Base-by-base conservation (phyloP, 768 basidiomycete genomes). In the Podaxis rugospora region DNA sequence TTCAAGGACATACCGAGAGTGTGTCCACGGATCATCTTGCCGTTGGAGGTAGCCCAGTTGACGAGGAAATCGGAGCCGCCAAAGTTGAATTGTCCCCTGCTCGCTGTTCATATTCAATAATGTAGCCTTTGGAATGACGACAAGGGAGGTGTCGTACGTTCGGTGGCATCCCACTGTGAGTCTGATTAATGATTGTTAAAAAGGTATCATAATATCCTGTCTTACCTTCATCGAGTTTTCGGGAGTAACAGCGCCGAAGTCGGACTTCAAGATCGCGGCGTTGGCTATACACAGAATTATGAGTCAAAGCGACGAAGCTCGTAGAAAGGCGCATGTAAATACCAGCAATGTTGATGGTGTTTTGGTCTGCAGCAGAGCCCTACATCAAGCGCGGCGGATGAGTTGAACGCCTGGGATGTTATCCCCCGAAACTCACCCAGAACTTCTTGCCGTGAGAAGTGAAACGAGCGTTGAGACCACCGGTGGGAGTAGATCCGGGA, bases 21-120 rank as follows among this genome's bases (percentile, higher is more conserved):
- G 65, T 77, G 77, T 14, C 77, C 78, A 64, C 77, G 76, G 57
- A 80, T 74, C 62, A 75, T 64, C 58, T 79, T 77, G 46, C 74
- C 74, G 60, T 76, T 75, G 16, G 73, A 68, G 13, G 65, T 64
- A 32, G 78, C 78, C 75, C 75, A 77, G 65, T 76, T 75, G 53
- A 80, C 76, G 39, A 79, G 73, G 11, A 66, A 63, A 57, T 80
- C 78, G 37, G 62, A 32, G 10, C 61, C 59, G 32, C 57, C 53
- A 59, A 72, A 77, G 53, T 67, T 73, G 67, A 78, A 78, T 13
- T 54, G 49, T 28, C 71, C 72, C 23, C 73, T 70, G 42, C 63
- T 69, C 14, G 67, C 69, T 69, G 56, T 25, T 18, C 18, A 4
- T 5, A 14, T 47, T 11, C 35, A 14, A 5, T 25, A 23, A 39